Conservation (phyloP, 768 basidiomycete genomes). For the Suillus variegatus region DNA sequence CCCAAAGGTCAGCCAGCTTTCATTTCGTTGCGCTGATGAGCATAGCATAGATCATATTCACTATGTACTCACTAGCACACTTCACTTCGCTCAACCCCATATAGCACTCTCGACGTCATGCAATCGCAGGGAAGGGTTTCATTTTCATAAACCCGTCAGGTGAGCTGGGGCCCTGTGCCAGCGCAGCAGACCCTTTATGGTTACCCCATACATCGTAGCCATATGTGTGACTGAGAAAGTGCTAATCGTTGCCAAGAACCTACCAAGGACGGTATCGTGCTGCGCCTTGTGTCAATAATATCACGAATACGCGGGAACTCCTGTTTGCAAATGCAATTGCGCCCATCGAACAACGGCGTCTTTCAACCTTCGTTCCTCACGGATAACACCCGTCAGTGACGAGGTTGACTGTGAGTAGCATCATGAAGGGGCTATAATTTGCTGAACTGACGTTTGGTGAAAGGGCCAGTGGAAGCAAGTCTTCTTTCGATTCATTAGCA, state of each 20-base stretch:
- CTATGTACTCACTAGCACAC: not conserved
- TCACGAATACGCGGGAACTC: too few species aligned
- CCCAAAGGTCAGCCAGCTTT: not conserved
- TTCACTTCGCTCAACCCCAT: not conserved
- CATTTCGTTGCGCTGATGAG: not conserved
- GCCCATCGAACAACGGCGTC: constrained; percentile 1
- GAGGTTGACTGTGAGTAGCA: not conserved
- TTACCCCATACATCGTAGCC: constrained; percentile 2
- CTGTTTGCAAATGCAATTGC: not conserved
- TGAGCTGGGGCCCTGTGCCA: not conserved
- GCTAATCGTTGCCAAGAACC: not conserved
- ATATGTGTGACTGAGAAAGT: not conserved
- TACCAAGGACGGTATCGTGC: not conserved
- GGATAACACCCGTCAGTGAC: not conserved
- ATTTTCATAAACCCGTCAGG: not conserved
- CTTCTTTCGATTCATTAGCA: not conserved
- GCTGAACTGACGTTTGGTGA: not conserved
- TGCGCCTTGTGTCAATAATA: constrained; percentile 2
- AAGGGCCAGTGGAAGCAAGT: not conserved
- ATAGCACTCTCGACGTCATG: not conserved
- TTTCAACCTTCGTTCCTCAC: not conserved
- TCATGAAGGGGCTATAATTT: not conserved
- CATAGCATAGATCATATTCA: not conserved
- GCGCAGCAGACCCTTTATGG: not conserved
- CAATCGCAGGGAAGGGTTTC: not conserved